Evolutionary conservation across 495 filamentous ascomycete species (phyloP).

Genomic region (Daldinia vernicosa): DNA sequence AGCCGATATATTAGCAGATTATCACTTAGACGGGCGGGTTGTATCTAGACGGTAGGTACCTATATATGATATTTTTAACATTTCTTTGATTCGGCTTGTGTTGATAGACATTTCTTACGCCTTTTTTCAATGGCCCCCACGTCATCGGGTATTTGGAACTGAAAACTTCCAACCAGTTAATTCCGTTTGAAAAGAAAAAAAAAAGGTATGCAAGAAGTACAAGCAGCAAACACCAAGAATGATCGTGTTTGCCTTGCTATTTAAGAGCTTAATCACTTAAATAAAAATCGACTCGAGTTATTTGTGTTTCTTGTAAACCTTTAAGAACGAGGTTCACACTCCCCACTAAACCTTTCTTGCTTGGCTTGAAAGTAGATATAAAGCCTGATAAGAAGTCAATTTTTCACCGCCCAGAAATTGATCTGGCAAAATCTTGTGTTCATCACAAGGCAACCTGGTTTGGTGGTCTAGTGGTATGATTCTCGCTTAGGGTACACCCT

Average conservation of each 20-base stretch:
- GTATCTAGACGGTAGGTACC: too few relatives aligned
- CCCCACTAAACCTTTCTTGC: background rate
- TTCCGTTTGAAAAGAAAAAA: too few relatives aligned
- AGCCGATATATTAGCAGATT: too few relatives aligned
- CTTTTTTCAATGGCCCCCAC: background rate
- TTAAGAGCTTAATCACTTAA: background rate
- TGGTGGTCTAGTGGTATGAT: conserved; percentile 41
- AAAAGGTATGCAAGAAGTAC: too few relatives aligned
- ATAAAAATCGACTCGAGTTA: background rate
- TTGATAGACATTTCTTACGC: background rate
- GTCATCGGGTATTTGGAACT: background rate
- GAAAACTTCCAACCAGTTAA: too few relatives aligned
- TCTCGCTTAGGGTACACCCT: conserved; percentile 42
- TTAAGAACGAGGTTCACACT: background rate
- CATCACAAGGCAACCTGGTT: background rate
- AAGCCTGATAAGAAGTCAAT: background rate
- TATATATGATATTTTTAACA: too few relatives aligned
- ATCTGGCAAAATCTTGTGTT: background rate
- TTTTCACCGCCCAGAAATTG: background rate
- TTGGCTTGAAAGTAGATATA: background rate
- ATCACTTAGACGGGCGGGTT: too few relatives aligned
- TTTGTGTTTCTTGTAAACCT: too few relatives aligned
- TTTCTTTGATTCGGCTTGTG: too few relatives aligned
- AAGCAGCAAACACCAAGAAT: too few relatives aligned
- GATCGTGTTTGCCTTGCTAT: too few relatives aligned